Evolutionary conservation across 2,329 filamentous ascomycete species (phyloP), one percentile per base, ranked within the genome.

Genomic region (Colletotrichum sp.): DNA sequence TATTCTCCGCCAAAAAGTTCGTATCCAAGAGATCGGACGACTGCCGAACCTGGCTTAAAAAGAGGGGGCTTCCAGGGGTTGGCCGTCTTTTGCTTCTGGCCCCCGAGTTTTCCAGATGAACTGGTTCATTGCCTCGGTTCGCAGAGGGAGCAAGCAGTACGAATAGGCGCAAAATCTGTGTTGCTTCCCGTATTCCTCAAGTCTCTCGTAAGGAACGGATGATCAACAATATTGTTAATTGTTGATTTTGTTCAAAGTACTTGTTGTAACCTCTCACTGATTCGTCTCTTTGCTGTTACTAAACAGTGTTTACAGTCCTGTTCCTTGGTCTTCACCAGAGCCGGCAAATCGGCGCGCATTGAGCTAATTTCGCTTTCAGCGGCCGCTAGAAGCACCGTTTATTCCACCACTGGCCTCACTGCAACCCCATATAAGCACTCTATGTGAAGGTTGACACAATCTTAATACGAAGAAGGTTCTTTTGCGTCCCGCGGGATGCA

Each of bases 11-110:
- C 26, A 44, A 59, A 69, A 73, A 74, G 30, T 68, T 74, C 71
- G 71, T 74, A 74, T 74, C 59, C 66, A 65, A 70, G 60, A 60
- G 34, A 60, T 70, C 66, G 59, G 59, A 65, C 57, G 71, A 71
- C 57, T 49, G 59, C 67, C 66, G 59, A 70, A 71, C 57, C 65
- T 24, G 30, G 65, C 21, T 44, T 15, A n/a, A 59, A 63, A 63
- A 55, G 8, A 32, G 16, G 28, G 49, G 10, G n/a, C 16, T 10
- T 13, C 26, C 24, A 26, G 65, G 39, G 39, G 34, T 36, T 36
- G 15, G 34, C 15, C 34, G 34, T 36, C 0, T 36, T 16, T 16
- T 13, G 44, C 44, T 52, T 52, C 44, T 21, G 10, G 44, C 44
- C 44, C 44, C n/a, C n/a, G 44, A 52, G 44, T 52, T 52, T 52